Base-by-base conservation (phyloP, 495 filamentous ascomycete genomes). In the Podospora anserina region DNA sequence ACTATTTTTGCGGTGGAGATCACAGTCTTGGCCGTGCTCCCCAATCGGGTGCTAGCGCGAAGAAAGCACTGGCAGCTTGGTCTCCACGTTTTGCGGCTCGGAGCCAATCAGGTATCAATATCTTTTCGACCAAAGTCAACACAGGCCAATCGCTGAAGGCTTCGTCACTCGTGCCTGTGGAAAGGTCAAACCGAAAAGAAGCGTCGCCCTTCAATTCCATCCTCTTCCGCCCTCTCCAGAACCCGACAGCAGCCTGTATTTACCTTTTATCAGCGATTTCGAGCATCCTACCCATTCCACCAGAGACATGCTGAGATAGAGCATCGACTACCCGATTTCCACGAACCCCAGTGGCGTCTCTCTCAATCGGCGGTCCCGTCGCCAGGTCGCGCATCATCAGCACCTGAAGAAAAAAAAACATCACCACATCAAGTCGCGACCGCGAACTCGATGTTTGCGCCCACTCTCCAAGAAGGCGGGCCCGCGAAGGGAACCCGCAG, bases 381-480 rank as follows among this genome's bases (percentile, higher is more conserved):
- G 61, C 63, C 30, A 27, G 20, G 53, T 59, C 63, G 68, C 71
- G 61, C 65, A 64, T 23, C 34, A 68, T 27, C 67, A 23, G 27
- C 15, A 61, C 27, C 59, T 32, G 18, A 27, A 59, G 44, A 26
- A 18, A 63, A 39, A 56, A 39, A 20, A 32, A 26, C 27, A 53
- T 56, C 69, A 63, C 30, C 30, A 63, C 63, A 68, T 67, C 55
- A 65, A 18, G 57, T 56, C 69, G 62, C 55, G 55, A 61, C n/a
- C 39, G 39, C 39, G 4, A 26, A 63, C 63, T 74, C 71, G 72
- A 92, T 92, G 89, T 91, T 91, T 75, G 86, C 88, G 34, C 82
- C 88, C 67, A 76, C 85, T 64, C 72, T 80, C 65, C 73, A 77
- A 66, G 78, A 81, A 66, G 79, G 80, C 73, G 76, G 83, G 68